These are phyloP conservation scores for Penium margaritaceum DNA, from an alignment of 139 green algal species.

Conservation along the genomic window DNA sequence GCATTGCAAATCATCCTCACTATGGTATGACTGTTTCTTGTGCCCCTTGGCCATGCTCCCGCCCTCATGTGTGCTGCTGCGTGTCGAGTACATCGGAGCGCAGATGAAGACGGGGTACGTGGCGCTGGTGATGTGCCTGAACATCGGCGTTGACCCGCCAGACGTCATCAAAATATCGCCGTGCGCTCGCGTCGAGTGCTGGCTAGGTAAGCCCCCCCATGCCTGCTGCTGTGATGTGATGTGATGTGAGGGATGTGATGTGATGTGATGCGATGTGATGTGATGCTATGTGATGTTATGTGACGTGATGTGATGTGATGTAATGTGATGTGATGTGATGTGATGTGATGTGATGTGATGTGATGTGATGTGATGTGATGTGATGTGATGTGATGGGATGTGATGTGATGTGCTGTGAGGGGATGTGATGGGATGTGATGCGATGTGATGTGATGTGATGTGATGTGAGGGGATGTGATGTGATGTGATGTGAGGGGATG, in stretches of 20 bases:
- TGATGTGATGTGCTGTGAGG: not conserved
- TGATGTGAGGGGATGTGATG: not conserved
- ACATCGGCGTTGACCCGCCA: slow-evolving; percentile 96
- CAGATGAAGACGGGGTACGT: slow-evolving; percentile 63
- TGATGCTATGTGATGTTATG: not conserved
- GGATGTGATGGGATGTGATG: not conserved
- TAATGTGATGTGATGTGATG: too few relatives aligned
- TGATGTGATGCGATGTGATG: not conserved
- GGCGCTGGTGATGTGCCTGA: slow-evolving; percentile 93
- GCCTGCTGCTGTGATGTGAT: too few relatives aligned
- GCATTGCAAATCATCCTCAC: too few relatives aligned
- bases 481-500: too few relatives aligned
- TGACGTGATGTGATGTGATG: not conserved
- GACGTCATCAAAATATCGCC: slow-evolving; percentile 95
- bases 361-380: not conserved
- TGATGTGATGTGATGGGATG: not conserved
- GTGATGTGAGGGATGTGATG: not conserved
- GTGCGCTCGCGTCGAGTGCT: slow-evolving; percentile 81
- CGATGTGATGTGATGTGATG: not conserved
- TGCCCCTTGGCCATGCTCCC: too few relatives aligned
- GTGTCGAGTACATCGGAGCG: too few relatives aligned
- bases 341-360: not conserved
- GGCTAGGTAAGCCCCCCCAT: slow-evolving; percentile 55
- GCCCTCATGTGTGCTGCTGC: too few relatives aligned
- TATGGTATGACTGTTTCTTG: too few relatives aligned